These are phyloP conservation scores for Brassica balearica DNA, from an alignment of 441 rosid species.

Conservation along the genomic window DNA sequence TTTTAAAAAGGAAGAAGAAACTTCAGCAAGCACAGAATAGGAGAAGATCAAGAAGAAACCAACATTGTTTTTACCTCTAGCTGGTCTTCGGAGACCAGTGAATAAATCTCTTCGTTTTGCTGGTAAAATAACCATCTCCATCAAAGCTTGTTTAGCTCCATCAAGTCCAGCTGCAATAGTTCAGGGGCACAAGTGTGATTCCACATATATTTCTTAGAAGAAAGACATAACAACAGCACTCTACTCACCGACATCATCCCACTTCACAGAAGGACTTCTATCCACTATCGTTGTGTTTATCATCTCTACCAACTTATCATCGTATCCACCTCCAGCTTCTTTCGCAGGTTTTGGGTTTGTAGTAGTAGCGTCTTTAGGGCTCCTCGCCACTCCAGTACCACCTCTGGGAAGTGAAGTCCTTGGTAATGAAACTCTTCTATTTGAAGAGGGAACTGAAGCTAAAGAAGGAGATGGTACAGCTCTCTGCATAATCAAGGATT, in stretches of 20 bases:
- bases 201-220: slow-evolving; percentile 15
- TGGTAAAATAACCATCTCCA: slow-evolving; percentile 98
- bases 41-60: slow-evolving; percentile 22
- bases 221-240: background rate
- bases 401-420: slow-evolving; percentile 49
- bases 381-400: slow-evolving; percentile 45
- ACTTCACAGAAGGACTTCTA: slow-evolving; percentile 89
- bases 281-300: slow-evolving; percentile 89
- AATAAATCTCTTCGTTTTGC: slow-evolving; percentile 89
- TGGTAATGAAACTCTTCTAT: slow-evolving; percentile 46
- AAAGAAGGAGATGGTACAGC: slow-evolving; percentile 50
- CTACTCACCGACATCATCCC: slow-evolving; percentile 96
- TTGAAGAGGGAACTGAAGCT: slow-evolving; percentile 64
- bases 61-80: slow-evolving; percentile 62
- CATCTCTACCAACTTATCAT: slow-evolving; percentile 81
- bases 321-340: slow-evolving; percentile 67
- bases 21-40: background rate
- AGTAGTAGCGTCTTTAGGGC: slow-evolving; percentile 49
- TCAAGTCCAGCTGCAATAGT: slow-evolving; percentile 79
- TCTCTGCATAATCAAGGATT: slow-evolving; percentile 53
- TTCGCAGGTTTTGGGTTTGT: slow-evolving; percentile 55
- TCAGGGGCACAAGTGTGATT: background rate
- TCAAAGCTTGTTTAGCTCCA: slow-evolving; percentile 88
- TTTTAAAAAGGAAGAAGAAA: slow-evolving; percentile 26
- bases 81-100: slow-evolving; percentile 94